Base-by-base conservation (phyloP, 2,329 filamentous ascomycete species). In the Aspergillus pseudoterreus region DNA sequence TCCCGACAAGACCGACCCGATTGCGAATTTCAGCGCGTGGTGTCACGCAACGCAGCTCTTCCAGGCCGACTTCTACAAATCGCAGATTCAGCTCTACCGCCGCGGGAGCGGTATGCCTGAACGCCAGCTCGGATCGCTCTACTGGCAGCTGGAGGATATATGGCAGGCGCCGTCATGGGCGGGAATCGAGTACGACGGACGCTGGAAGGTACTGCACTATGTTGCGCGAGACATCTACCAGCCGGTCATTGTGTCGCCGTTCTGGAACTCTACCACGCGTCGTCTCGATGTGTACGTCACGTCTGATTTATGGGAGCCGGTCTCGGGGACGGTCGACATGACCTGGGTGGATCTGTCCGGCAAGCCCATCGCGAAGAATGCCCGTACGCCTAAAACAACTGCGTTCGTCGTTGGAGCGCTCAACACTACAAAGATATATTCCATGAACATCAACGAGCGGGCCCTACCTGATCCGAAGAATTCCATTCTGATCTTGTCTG, bases 131-230 rank as follows among this genome's bases (percentile, higher is more conserved):
- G 83, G 82, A 0, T 77, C 75, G 10, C 62, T 86, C 4, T 85
- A 85, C 63, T 86, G 83, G 83, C 83, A 86, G 60, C 71, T 86
- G 1, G 82, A 86, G 57, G 83, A 86, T 59, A 79, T 83, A 52
- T 84, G 82, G 82, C 81, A 83, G 56, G 82, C 81, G 1, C 82
- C 83, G 0, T 83, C 81, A 0, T 86, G 83, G 82, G 80, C 82
- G 0, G 78, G 81, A 0, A 79, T 85, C 32, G 83, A 86, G 62
- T 84, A 84, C 53, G 78, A 80, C 45, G 82, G 82, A 0, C 71
- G 83, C 1, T 85, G 82, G 82, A 85, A 86, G 62, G 74, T 83
- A 0, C 65, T 85, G 15, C 82, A 85, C 52, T 82, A 85, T 51
- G 70, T 76, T 1, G 77, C 78, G 2, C 79, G 78, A 51, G 80